phyloP scores from a whole-genome alignment of 805 yeast genomes.

The Yamadazyma kitorensis region DNA sequence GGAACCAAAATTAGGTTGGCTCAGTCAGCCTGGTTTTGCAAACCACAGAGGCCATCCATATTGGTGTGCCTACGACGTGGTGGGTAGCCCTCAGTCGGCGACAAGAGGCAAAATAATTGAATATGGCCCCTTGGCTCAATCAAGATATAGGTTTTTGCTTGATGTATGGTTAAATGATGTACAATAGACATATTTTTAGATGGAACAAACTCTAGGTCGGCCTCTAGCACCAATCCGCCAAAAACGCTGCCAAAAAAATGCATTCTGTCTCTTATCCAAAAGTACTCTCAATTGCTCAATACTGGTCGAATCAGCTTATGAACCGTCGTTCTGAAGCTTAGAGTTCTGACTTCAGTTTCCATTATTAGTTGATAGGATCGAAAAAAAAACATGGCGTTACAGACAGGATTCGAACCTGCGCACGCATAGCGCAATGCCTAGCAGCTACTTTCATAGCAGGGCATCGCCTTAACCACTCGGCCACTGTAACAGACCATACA shows the following conservation, averaged over 20 bases:
- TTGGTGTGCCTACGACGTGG: conserved; percentile 35
- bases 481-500: conserved; percentile 82
- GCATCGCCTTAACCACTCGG: conserved; percentile 95
- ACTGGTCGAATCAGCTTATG: no score
- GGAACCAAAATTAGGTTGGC: conserved; percentile 31
- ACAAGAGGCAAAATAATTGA: conserved; percentile 18
- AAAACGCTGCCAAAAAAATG: no score
- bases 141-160: conserved; percentile 16
- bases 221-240: no score
- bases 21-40: conserved; percentile 15
- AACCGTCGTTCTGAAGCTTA: no score
- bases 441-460: conserved; percentile 57
- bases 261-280: no score
- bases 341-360: no score
- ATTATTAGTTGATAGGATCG: no score
- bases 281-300: no score
- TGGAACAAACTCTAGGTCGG: no score
- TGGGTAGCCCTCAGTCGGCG: conserved; percentile 21
- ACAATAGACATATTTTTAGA: no score
- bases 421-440: conserved; percentile 48
- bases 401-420: conserved; percentile 99
- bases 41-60: conserved; percentile 18
- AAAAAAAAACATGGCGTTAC: conserved; percentile 71
- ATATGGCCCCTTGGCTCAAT: conserved; percentile 12
- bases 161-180: conserved; percentile 28